Conservation (phyloP, 257 asterid genomes). For the Ophiorrhiza pumila region DNA sequence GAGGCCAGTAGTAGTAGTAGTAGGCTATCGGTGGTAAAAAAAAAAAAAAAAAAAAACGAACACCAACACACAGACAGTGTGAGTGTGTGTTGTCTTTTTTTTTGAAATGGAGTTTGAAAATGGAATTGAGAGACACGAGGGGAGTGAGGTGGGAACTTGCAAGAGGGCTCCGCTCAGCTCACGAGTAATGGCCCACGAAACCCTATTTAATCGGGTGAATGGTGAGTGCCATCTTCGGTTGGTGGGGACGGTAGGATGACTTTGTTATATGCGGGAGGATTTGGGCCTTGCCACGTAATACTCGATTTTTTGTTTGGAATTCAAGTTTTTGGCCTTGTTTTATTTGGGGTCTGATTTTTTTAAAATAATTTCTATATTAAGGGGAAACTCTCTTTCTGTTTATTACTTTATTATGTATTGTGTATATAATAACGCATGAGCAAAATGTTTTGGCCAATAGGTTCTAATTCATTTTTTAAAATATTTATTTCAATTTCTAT, state of each 20-base stretch:
- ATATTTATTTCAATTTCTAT: too few relatives aligned
- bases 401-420: too few relatives aligned
- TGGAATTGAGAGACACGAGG: slow-evolving; percentile 9
- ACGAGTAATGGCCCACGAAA: slow-evolving; percentile 15
- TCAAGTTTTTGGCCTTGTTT: too few relatives aligned
- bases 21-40: too few relatives aligned
- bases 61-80: not conserved
- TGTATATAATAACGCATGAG: too few relatives aligned
- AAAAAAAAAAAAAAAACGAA: not conserved
- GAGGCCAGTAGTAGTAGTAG: not conserved
- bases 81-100: not conserved
- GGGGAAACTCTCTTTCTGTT: too few relatives aligned
- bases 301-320: too few relatives aligned
- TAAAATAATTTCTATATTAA: too few relatives aligned
- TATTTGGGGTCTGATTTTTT: too few relatives aligned
- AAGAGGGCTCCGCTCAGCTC: not conserved
- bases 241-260: not conserved
- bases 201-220: slow-evolving; percentile 18
- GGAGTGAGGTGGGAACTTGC: slow-evolving; percentile 8
- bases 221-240: slow-evolving; percentile 2
- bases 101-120: slow-evolving; percentile 54
- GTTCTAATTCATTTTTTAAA: too few relatives aligned
- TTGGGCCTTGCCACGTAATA: not conserved
- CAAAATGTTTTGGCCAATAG: too few relatives aligned
- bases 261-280: not conserved